Percentiles rank a stretch among this genome's conserved stretches.
phyloP scores from a whole-genome alignment of 768 basidiomycete species.

The Kockovaella imperatae region DNA sequence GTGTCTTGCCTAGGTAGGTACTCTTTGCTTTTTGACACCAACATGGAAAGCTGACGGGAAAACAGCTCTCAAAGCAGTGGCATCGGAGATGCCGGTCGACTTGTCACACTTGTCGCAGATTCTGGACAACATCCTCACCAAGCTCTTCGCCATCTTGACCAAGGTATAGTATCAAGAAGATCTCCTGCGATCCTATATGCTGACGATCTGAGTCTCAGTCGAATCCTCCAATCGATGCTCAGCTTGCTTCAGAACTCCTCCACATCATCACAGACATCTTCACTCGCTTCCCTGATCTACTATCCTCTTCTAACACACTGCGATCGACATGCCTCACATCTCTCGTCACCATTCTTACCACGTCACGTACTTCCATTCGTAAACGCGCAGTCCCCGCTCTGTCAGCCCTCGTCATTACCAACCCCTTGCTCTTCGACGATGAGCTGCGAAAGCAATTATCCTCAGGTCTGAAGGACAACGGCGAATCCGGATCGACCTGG shows the following conservation, averaged over 20 bases:
- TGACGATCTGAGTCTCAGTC: not conserved
- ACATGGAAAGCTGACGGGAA: not conserved
- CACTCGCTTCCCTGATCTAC: slow-evolving; percentile 61
- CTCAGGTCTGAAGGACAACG: slow-evolving; percentile 13
- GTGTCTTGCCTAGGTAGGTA: slow-evolving; percentile 79
- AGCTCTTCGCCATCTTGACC: slow-evolving; percentile 67
- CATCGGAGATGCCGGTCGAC: slow-evolving; percentile 75
- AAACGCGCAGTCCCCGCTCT: slow-evolving; percentile 80
- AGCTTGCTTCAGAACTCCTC: slow-evolving; percentile 52
- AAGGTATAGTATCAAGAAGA: slow-evolving; percentile 52
- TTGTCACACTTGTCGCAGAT: slow-evolving; percentile 48
- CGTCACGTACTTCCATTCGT: slow-evolving; percentile 71
- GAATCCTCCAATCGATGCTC: slow-evolving; percentile 39
- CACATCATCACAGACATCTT: slow-evolving; percentile 64
- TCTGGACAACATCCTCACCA: slow-evolving; percentile 70
- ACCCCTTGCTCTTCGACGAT: slow-evolving; percentile 56
- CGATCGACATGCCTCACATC: slow-evolving; percentile 53
- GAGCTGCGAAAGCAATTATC: slow-evolving; percentile 55
- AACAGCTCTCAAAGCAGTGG: slow-evolving; percentile 87
- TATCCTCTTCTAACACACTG: slow-evolving; percentile 14
- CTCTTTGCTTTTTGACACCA: not conserved
- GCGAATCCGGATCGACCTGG: slow-evolving; percentile 49
- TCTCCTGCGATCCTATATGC: not conserved
- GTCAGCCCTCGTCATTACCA: slow-evolving; percentile 71
- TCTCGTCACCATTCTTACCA: slow-evolving; percentile 60